Percentiles rank a stretch among this genome's conserved stretches.
phyloP scores from a whole-genome alignment of 768 basidiomycete genomes.

The Mycena galericulata region DNA sequence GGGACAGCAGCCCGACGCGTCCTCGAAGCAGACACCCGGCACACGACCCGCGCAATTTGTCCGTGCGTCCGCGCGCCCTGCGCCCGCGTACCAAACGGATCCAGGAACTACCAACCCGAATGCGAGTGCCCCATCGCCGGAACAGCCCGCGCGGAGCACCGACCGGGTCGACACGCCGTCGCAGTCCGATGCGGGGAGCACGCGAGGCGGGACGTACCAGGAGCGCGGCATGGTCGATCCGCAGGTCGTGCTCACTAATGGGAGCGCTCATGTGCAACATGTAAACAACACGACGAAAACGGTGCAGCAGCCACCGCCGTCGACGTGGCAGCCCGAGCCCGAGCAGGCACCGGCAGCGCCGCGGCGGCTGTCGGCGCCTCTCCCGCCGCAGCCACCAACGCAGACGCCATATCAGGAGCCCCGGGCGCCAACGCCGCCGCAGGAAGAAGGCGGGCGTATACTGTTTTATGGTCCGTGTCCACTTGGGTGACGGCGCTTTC shows the following conservation, averaged over 20 bases:
- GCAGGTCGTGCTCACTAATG: slow-evolving; percentile 21
- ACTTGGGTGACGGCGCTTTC: not conserved
- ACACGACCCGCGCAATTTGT: slow-evolving; percentile 69
- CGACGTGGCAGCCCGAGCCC: slow-evolving; percentile 33
- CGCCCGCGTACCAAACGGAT: slow-evolving; percentile 20
- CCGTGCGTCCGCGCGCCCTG: slow-evolving; percentile 32
- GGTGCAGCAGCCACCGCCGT: slow-evolving; percentile 37
- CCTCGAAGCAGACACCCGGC: slow-evolving; percentile 14
- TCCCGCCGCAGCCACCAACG: slow-evolving; percentile 26
- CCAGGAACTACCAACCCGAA: not conserved
- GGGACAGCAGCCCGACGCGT: slow-evolving; percentile 29
- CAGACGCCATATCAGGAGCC: slow-evolving; percentile 30
- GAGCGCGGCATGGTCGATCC: slow-evolving; percentile 29
- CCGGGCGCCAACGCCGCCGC: slow-evolving; percentile 34
- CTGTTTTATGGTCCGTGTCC: slow-evolving; percentile 86
- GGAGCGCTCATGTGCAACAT: slow-evolving; percentile 13
- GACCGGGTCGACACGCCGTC: slow-evolving; percentile 14
- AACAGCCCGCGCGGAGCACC: slow-evolving; percentile 7
- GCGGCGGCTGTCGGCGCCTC: slow-evolving; percentile 26
- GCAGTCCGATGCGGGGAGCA: slow-evolving; percentile 25
- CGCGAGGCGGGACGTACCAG: slow-evolving; percentile 21
- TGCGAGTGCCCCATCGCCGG: not conserved
- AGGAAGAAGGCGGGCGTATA: slow-evolving; percentile 82
- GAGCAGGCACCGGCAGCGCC: slow-evolving; percentile 9
- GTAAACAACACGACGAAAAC: slow-evolving; percentile 41